Conservation (phyloP, 306 rosid species). For the Elaeagnus macrophylla region DNA sequence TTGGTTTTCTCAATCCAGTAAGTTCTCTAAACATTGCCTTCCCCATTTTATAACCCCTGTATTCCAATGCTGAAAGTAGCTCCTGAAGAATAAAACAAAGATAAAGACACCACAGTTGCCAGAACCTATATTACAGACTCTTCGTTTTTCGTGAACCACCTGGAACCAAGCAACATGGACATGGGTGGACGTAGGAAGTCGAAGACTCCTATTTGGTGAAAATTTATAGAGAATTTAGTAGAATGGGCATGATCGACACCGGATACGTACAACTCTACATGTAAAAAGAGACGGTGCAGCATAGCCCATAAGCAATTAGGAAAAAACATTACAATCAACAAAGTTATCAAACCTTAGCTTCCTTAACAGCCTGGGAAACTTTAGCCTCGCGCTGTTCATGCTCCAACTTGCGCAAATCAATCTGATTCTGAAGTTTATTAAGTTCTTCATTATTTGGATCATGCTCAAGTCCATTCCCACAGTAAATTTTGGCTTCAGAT, state of each 20-base stretch:
- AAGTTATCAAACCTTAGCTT: slow-evolving; percentile 48
- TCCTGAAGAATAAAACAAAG: slow-evolving; percentile 38
- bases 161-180: too few species aligned
- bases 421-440: slow-evolving; percentile 51
- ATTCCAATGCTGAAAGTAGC: slow-evolving; percentile 51
- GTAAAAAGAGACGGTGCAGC: too few species aligned
- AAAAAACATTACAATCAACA: slow-evolving; percentile 2
- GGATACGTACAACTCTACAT: too few species aligned
- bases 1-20: slow-evolving; percentile 59
- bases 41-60: slow-evolving; percentile 72
- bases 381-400: slow-evolving; percentile 59
- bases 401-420: slow-evolving; percentile 50
- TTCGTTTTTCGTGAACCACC: too few species aligned
- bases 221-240: too few species aligned
- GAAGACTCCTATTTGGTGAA: too few species aligned
- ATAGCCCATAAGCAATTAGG: slow-evolving; percentile 17
- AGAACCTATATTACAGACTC: too few species aligned
- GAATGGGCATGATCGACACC: too few species aligned
- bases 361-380: slow-evolving; percentile 52
- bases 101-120: background rate
- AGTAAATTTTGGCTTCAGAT: slow-evolving; percentile 55
- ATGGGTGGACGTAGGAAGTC: too few species aligned
- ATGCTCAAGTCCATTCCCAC: slow-evolving; percentile 49
- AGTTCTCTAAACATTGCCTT: slow-evolving; percentile 63
- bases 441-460: slow-evolving; percentile 66